Conservation (phyloP, 768 basidiomycete species). For the Mrakia blollopis region DNA sequence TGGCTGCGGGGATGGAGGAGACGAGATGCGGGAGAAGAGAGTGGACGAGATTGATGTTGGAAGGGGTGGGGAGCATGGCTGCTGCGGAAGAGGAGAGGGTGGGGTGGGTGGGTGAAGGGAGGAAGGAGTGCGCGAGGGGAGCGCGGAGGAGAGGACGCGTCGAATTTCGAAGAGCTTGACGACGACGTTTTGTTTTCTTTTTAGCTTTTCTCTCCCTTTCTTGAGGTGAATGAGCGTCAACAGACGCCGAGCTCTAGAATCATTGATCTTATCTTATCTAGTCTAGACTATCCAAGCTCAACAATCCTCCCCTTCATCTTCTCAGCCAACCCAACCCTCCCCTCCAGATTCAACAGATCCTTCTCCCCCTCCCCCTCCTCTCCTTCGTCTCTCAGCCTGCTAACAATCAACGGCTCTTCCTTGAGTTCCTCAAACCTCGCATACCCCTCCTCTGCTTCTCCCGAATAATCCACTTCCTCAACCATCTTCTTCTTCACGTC, state of each 20-base stretch:
- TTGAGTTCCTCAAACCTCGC: too few relatives aligned
- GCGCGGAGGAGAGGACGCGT: background rate
- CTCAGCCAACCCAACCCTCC: background rate
- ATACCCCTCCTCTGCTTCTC: too few relatives aligned
- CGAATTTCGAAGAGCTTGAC: background rate
- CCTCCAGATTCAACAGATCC: background rate
- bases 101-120: background rate
- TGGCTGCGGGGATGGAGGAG: background rate
- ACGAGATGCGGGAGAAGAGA: too few relatives aligned
- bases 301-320: constrained; percentile 9
- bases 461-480: too few relatives aligned
- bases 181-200: too few relatives aligned
- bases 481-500: too few relatives aligned
- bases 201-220: too few relatives aligned
- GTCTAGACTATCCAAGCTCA: background rate
- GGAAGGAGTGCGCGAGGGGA: too few relatives aligned
- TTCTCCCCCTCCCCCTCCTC: background rate
- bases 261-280: too few relatives aligned
- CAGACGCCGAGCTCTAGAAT: too few relatives aligned
- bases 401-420: background rate
- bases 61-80: background rate
- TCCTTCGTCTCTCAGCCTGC: background rate
- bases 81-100: too few relatives aligned
- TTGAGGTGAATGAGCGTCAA: too few relatives aligned
- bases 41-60: background rate